Percentiles rank a stretch among this genome's conserved stretches.
Conservation (phyloP, 164 flowering plant species). For the Chimonanthus salicifolius region DNA sequence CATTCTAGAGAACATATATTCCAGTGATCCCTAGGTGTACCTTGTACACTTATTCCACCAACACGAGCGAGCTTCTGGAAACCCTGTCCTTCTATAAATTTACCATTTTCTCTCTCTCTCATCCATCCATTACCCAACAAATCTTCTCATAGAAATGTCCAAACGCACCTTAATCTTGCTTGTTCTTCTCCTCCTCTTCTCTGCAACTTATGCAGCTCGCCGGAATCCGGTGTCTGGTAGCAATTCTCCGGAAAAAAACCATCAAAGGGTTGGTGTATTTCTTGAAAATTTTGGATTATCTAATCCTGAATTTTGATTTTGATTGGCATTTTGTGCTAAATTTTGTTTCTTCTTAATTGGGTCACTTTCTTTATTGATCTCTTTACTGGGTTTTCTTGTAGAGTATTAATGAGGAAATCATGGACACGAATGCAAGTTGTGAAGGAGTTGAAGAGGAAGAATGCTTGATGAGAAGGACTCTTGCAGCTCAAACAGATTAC, state of each 20-base stretch:
- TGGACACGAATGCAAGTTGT: slow-evolving; percentile 9
- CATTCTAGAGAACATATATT: too few species aligned
- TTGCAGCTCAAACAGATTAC: slow-evolving; percentile 37
- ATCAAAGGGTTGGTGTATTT: not conserved
- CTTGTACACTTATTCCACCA: too few species aligned
- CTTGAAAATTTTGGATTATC: too few species aligned
- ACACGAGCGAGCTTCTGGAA: too few species aligned
- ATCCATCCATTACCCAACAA: too few species aligned
- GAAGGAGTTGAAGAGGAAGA: slow-evolving; percentile 26
- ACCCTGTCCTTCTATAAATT: too few species aligned
- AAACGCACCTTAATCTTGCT: not conserved
- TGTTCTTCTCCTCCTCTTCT: not conserved
- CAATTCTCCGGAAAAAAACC: not conserved
- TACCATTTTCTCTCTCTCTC: too few species aligned
- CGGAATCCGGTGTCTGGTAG: not conserved
- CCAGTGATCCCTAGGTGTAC: too few species aligned
- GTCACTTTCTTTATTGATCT: not conserved
- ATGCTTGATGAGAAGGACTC: slow-evolving; percentile 38
- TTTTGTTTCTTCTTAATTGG: not conserved
- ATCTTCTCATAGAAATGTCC: not conserved
- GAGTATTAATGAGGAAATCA: slow-evolving; percentile 2
- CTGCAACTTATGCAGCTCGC: not conserved
- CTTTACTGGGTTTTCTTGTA: not conserved
- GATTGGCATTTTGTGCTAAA: not conserved
- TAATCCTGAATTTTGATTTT: not conserved